Base-by-base conservation (phyloP, 768 basidiomycete species). In the Rhizopogon rudus region DNA sequence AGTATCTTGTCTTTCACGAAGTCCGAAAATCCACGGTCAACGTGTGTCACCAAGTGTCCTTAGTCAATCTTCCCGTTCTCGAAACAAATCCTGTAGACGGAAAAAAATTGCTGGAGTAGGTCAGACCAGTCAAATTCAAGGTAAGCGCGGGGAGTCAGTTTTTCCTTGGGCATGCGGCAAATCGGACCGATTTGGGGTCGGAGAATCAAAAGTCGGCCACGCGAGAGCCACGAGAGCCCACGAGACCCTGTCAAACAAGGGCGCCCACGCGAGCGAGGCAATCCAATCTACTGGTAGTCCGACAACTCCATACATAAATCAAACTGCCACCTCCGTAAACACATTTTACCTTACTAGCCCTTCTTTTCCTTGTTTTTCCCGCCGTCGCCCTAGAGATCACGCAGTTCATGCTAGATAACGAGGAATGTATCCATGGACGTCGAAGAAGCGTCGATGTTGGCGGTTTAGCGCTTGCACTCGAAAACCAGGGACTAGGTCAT, bases 371-470 rank as follows among this genome's bases (percentile, higher is more conserved):
- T 37, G 9, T 37, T 37, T 51, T 16, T 53, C 25, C 20, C 42
- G 14, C 29, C 6, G 16, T 29, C 17, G 10, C 17, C 17, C 28
- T 2, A 3, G 40, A 2, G 6, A 42, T 22, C 33, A 9, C 14
- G 0, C 39, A 6, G 51, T 58, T 42, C 48, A 71, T 71, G 69
- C 50, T 72, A 35, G 61, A 61, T 48, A 67, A 59, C 52, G 67
- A 70, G 50, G 71, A 69, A 37, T 60, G 52, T 31, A 46, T 56
- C 45, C 65, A 67, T 43, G 71, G 65, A 39, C 72, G 82, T 56
- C 77, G 93, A 52, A 76, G 90, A 45, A 93, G 90, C 66, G 92
- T 94, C 54, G 94, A 98, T 70, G 80, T 91, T 42, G 94, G 94
- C 12, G 94, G 93, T 33, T 79, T 98, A 56, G 83, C 86, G 55